Conservation (phyloP, 805 yeast species). For the Scheffersomyces amazonensis region DNA sequence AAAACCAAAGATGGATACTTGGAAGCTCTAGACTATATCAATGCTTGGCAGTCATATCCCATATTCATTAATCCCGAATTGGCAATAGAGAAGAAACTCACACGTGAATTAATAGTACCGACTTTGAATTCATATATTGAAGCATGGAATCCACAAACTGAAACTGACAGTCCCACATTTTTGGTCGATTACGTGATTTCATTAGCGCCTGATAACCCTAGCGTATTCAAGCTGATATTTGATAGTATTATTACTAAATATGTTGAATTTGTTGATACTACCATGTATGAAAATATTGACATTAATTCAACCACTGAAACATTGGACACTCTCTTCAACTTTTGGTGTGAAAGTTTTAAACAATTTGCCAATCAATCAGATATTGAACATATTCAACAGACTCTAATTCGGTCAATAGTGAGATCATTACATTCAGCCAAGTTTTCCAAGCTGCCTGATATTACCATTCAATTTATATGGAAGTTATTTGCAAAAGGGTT, state of each 20-base stretch:
- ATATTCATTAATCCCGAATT: conserved; percentile 11
- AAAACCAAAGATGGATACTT: no score
- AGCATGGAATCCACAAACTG: conserved; percentile 15
- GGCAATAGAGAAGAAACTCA: conserved; percentile 10
- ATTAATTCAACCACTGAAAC: no score
- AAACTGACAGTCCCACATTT: conserved; percentile 8
- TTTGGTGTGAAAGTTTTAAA: no score
- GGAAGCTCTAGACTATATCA: conserved; percentile 3
- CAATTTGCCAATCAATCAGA: no score
- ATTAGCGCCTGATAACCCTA: conserved; percentile 6
- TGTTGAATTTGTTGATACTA: conserved; percentile 8
- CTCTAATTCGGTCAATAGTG: no score
- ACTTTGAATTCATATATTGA: conserved; percentile 7
- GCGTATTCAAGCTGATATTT: conserved; percentile 3
- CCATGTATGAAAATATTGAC: no score
- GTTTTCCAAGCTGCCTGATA: no score
- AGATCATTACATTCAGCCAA: no score
- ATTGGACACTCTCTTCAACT: no score
- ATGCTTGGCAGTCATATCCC: conserved; percentile 14
- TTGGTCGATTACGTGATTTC: conserved; percentile 19
- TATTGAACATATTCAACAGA: no score
- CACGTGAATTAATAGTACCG: conserved; percentile 18
- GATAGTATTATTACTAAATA: conserved; percentile 9
- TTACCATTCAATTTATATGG: no score
- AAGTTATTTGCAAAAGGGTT: no score